Conservation (phyloP, 192 early-diverging fungal species). For the Coemansia sp. region DNA sequence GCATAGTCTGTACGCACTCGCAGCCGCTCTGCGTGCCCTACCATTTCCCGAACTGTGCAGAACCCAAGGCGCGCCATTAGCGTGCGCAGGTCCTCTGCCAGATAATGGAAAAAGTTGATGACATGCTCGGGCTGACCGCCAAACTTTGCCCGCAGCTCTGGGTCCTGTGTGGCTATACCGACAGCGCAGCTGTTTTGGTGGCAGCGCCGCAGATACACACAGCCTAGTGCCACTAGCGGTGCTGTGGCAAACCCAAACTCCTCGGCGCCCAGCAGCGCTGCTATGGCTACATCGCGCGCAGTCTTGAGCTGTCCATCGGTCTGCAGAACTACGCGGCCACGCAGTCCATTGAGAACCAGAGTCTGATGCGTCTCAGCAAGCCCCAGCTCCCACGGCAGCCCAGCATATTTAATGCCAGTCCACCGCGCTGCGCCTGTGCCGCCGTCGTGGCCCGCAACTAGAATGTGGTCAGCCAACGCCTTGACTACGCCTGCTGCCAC, state of each 20-base stretch:
- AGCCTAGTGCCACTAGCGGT: constrained; percentile 96
- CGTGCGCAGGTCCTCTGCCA: constrained; percentile 88
- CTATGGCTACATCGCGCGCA: constrained; percentile 94
- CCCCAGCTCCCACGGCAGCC: constrained; percentile 98
- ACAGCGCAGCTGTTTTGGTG: constrained; percentile 95
- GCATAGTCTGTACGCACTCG: constrained; percentile 69
- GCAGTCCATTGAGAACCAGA: constrained; percentile 92
- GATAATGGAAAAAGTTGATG: constrained; percentile 97
- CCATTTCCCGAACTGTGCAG: constrained; percentile 94
- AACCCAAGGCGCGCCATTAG: constrained; percentile 96
- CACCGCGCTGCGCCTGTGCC: constrained; percentile 96
- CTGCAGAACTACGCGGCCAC: constrained; percentile 94
- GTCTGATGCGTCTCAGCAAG: constrained; percentile 99
- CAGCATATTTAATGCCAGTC: constrained; percentile 99
- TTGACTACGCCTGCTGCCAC: constrained; percentile 97
- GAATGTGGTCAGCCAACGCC: constrained; percentile 94
- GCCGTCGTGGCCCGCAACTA: constrained; percentile 95
- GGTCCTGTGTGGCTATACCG: constrained; percentile 97
- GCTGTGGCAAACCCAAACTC: constrained; percentile 99
- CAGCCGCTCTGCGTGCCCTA: constrained; percentile 87
- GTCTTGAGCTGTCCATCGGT: constrained; percentile 99
- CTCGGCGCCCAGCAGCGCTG: constrained; percentile 96
- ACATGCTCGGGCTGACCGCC: constrained; percentile 94
- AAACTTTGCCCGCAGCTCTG: constrained; percentile 90
- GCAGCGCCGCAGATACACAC: constrained; percentile 93